Evolutionary conservation across 768 basidiomycete genomes (phyloP).

Genomic region (Fistulinella prunicolor): DNA sequence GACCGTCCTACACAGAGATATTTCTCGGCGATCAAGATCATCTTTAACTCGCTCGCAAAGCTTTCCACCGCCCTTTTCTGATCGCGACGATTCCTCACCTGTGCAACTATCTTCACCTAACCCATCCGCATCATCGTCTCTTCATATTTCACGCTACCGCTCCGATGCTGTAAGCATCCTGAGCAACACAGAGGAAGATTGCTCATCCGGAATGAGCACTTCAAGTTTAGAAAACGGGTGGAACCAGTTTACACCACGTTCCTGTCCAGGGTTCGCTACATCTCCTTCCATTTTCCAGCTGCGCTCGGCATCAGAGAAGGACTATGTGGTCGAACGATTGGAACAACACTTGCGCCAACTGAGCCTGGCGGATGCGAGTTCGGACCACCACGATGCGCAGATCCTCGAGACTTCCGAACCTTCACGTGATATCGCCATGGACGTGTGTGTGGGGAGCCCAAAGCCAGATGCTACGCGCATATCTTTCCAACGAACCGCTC

Average conservation of each 20-base stretch:
- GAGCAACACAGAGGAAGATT: slow-evolving; percentile 9
- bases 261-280: slow-evolving; percentile 5
- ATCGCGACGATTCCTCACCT: slow-evolving; percentile 4
- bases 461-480: not conserved
- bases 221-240: not conserved
- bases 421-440: slow-evolving; percentile 7
- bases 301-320: slow-evolving; percentile 16
- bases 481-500: not conserved
- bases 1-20: slow-evolving; percentile 4
- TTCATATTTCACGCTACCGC: not conserved
- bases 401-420: not conserved
- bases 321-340: slow-evolving; percentile 21
- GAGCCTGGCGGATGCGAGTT: slow-evolving; percentile 14
- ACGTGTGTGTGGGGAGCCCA: not conserved
- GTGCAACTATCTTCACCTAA: not conserved
- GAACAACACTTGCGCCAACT: slow-evolving; percentile 20
- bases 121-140: not conserved
- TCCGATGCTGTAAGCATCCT: slow-evolving; percentile 5
- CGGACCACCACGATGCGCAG: not conserved
- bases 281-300: slow-evolving; percentile 21
- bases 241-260: not conserved
- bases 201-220: slow-evolving; percentile 14
- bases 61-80: slow-evolving; percentile 2
- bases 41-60: slow-evolving; percentile 4
- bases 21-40: not conserved